phyloP scores from a whole-genome alignment of 768 basidiomycete species.

The Tricholoma sp. region DNA sequence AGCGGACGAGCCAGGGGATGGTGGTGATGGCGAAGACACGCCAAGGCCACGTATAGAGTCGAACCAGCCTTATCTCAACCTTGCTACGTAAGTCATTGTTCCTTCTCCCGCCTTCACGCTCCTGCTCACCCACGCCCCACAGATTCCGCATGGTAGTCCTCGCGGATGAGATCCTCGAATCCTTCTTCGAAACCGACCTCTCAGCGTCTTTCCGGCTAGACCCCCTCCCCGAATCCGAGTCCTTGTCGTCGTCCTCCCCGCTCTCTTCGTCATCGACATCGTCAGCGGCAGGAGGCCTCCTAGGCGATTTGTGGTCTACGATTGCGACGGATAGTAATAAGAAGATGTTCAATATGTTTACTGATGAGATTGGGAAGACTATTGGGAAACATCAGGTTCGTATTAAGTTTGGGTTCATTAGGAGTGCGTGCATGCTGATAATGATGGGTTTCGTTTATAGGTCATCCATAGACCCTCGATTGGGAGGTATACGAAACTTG shows the following conservation, averaged over 20 bases:
- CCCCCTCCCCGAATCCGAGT: slow-evolving; percentile 57
- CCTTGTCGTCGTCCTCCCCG: slow-evolving; percentile 35
- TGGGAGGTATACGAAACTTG: slow-evolving; percentile 74
- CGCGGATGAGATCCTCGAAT: slow-evolving; percentile 91
- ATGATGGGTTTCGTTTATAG: too few relatives aligned
- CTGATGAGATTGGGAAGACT: slow-evolving; percentile 92
- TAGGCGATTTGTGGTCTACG: slow-evolving; percentile 84
- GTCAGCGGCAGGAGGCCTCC: slow-evolving; percentile 35
- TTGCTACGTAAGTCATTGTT: slow-evolving; percentile 55
- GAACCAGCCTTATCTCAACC: slow-evolving; percentile 90
- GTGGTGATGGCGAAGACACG: slow-evolving; percentile 18
- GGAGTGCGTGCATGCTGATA: too few relatives aligned
- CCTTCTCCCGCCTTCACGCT: not conserved
- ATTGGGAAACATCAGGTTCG: slow-evolving; percentile 85
- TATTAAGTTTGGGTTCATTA: too few relatives aligned
- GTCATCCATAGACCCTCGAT: slow-evolving; percentile 77
- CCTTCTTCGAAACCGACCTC: slow-evolving; percentile 93
- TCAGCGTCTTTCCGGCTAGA: slow-evolving; percentile 83
- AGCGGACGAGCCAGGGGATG: too few relatives aligned
- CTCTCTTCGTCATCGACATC: slow-evolving; percentile 35
- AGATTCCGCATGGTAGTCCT: slow-evolving; percentile 94
- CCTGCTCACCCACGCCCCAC: slow-evolving; percentile 62
- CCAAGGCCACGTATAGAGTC: slow-evolving; percentile 50
- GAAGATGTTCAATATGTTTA: slow-evolving; percentile 88
- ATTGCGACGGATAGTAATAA: slow-evolving; percentile 91